A percentile compares a stretch with the other conserved stretches of the same genome.
Conservation (phyloP, 2,329 filamentous ascomycete genomes). For the Diaporthe ilicicola region DNA sequence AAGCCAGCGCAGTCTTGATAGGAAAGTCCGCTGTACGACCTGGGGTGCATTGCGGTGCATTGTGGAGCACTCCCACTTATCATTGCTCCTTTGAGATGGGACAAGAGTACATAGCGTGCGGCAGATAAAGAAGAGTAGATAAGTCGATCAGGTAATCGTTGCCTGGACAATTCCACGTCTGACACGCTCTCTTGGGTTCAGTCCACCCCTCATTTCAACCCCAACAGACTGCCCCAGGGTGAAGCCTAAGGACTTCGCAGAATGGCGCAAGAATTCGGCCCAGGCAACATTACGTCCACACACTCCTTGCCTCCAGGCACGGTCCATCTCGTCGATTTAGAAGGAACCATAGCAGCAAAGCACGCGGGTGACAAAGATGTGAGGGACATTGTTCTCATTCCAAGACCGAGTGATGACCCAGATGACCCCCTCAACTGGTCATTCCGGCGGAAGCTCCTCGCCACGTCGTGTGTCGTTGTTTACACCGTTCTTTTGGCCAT, state of each 20-base stretch:
- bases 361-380: constrained; percentile 42
- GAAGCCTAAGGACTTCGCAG: too few species aligned
- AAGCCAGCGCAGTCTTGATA: neutral
- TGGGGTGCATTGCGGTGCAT: neutral
- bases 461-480: constrained; percentile 41
- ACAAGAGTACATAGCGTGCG: too few species aligned
- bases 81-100: too few species aligned
- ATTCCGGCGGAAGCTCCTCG: constrained; percentile 42
- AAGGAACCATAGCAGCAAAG: constrained; percentile 36
- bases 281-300: neutral
- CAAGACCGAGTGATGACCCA: constrained; percentile 45
- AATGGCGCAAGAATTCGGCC: neutral
- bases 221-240: too few species aligned
- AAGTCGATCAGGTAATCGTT: too few species aligned
- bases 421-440: constrained; percentile 51
- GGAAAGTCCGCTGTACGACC: neutral
- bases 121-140: too few species aligned
- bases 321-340: constrained; percentile 51
- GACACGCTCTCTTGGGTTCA: neutral
- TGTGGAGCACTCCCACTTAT: too few species aligned
- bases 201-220: too few species aligned
- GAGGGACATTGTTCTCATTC: constrained; percentile 52
- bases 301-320: constrained; percentile 44
- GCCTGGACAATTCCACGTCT: neutral
- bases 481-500: constrained; percentile 54